phyloP scores from a whole-genome alignment of 2,329 filamentous ascomycete species.

The Arthrobotrys conoides region DNA sequence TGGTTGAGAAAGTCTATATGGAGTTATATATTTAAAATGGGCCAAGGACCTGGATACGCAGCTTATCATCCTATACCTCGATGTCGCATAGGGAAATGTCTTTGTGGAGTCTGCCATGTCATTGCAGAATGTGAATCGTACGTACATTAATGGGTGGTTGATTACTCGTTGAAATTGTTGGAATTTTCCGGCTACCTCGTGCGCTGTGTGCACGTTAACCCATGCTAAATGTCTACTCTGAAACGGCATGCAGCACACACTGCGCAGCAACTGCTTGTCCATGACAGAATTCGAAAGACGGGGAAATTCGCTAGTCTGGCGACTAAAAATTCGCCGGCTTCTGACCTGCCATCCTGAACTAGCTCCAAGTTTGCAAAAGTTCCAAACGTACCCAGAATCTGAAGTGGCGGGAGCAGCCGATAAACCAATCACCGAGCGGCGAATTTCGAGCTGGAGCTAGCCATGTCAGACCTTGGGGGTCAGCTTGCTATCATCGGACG shows the following conservation, averaged over 20 bases:
- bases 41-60: too few relatives aligned
- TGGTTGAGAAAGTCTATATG: too few relatives aligned
- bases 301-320: background rate
- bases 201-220: too few relatives aligned
- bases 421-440: slow-evolving; percentile 44
- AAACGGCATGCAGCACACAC: background rate
- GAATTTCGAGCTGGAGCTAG: slow-evolving; percentile 45
- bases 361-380: background rate
- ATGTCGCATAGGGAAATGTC: too few relatives aligned
- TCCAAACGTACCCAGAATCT: slow-evolving; percentile 9
- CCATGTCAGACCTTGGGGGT: slow-evolving; percentile 18
- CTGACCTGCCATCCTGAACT: slow-evolving; percentile 2
- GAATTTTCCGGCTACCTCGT: too few relatives aligned
- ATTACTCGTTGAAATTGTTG: too few relatives aligned
- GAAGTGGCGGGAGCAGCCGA: slow-evolving; percentile 30
- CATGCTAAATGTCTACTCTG: too few relatives aligned
- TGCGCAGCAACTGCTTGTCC: background rate
- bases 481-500: slow-evolving; percentile 50
- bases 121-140: too few relatives aligned
- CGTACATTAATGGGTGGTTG: too few relatives aligned
- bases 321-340: background rate
- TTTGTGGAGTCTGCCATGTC: too few relatives aligned
- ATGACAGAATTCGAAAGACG: background rate
- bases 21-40: too few relatives aligned
- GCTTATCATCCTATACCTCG: too few relatives aligned